These are phyloP conservation scores for Saccharomycopsis fibuligera DNA, from an alignment of 805 yeast species.

Conservation along the genomic window DNA sequence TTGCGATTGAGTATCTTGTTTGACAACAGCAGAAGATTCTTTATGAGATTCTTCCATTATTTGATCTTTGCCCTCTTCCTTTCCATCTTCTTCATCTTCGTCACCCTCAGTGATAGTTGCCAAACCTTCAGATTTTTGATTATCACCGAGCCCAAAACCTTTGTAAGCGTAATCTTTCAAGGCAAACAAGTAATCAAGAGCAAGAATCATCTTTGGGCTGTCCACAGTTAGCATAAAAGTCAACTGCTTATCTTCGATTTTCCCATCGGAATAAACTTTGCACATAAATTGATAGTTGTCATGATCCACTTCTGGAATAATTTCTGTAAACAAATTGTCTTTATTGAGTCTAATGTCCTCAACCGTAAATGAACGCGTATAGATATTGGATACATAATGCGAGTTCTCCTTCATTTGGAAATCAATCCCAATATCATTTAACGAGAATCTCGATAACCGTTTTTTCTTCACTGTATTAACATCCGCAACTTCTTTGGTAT, in stretches of 20 bases:
- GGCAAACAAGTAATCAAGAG: constrained; percentile 80
- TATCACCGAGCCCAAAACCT: constrained; percentile 31
- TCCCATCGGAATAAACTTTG: constrained; percentile 39
- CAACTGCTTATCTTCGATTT: constrained; percentile 34
- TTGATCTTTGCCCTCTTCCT: constrained; percentile 4
- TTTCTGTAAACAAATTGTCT: constrained; percentile 68
- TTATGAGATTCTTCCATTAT: constrained; percentile 13
- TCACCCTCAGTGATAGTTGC: constrained; percentile 30
- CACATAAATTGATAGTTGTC: constrained; percentile 69
- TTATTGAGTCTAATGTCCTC: constrained; percentile 61
- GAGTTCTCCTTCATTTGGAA: constrained; percentile 49
- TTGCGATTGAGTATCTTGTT: constrained; percentile 7
- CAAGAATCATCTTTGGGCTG: constrained; percentile 73
- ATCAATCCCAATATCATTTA: constrained; percentile 50
- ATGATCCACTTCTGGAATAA: constrained; percentile 64
- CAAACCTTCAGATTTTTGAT: neutral
- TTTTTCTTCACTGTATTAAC: constrained; percentile 30
- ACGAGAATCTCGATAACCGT: constrained; percentile 49
- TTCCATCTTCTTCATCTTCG: constrained; percentile 10
- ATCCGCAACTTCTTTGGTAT: constrained; percentile 34
- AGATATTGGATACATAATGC: constrained; percentile 52
- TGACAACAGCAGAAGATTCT: constrained; percentile 3
- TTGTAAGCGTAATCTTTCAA: constrained; percentile 56
- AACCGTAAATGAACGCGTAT: constrained; percentile 67
- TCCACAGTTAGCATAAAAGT: constrained; percentile 61